These are phyloP conservation scores for Davidsoniella neocaledoniae DNA, from an alignment of 2,329 filamentous ascomycete species.

Conservation along the genomic window DNA sequence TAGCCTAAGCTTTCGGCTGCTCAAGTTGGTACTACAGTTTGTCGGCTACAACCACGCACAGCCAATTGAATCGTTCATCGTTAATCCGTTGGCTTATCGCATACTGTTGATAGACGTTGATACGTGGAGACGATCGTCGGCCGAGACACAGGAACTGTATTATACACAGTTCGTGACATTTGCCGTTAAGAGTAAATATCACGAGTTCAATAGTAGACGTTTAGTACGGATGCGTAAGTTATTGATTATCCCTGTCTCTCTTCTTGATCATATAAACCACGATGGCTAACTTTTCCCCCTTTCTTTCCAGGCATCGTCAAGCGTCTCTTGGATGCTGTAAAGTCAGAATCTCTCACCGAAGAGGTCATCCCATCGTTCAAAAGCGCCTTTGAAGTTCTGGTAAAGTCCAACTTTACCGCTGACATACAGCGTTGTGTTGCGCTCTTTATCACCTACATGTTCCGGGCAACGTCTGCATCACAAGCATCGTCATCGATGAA, in stretches of 20 bases:
- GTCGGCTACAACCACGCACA: constrained; percentile 72
- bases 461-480: constrained; percentile 43
- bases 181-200: constrained; percentile 75
- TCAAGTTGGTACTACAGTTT: constrained; percentile 67
- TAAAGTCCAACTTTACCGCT: constrained; percentile 65
- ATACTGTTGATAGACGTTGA: constrained; percentile 85
- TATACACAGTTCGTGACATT: constrained; percentile 86
- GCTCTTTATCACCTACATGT: constrained; percentile 81
- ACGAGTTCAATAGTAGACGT: constrained; percentile 78
- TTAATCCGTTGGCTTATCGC: constrained; percentile 88
- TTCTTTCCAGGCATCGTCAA: constrained; percentile 59
- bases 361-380: constrained; percentile 64
- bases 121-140: constrained; percentile 69
- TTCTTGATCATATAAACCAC: no score
- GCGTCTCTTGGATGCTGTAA: constrained; percentile 74
- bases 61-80: constrained; percentile 77
- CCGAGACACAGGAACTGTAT: constrained; percentile 69
- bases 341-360: constrained; percentile 59
- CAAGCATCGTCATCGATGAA: constrained; percentile 22
- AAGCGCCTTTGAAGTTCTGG: constrained; percentile 58
- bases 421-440: constrained; percentile 77
- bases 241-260: background rate
- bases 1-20: constrained; percentile 41
- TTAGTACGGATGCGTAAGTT: constrained; percentile 74
- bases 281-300: background rate